A percentile compares a stretch with the other conserved stretches of the same genome.
Conservation (phyloP, 371 early-diverging fungal species). For the Mortierella sp. region DNA sequence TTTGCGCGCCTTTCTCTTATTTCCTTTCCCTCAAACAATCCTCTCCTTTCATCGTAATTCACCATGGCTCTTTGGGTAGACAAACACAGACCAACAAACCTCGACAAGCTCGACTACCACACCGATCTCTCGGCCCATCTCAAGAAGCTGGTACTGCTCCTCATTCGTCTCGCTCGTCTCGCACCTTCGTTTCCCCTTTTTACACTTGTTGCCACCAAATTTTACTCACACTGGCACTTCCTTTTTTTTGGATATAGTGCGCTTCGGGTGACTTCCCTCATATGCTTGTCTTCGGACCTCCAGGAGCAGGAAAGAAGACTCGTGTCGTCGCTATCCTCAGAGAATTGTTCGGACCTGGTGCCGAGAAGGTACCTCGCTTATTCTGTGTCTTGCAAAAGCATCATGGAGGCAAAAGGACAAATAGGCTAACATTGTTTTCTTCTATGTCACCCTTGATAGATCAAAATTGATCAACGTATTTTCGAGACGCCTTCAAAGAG, state of each 20-base stretch:
- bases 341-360: conserved; percentile 93
- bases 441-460: conserved; percentile 58
- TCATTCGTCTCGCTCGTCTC: background rate
- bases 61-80: conserved; percentile 96
- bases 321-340: conserved; percentile 88
- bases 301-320: conserved; percentile 99
- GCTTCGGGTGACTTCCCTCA: conserved; percentile 93
- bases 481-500: conserved; percentile 88
- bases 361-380: conserved; percentile 81
- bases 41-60: background rate
- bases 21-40: background rate
- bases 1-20: background rate
- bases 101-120: conserved; percentile 93
- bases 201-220: conserved; percentile 5
- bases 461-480: conserved; percentile 90
- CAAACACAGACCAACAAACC: conserved; percentile 92
- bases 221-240: background rate
- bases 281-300: conserved; percentile 96
- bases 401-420: background rate
- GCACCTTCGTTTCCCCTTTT: background rate
- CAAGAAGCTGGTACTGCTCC: conserved; percentile 75
- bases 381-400: background rate
- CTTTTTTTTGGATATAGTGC: conserved; percentile 65
- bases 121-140: conserved; percentile 80
- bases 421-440: background rate